phyloP scores from a whole-genome alignment of 2,329 filamentous ascomycete genomes.

The Helicocarpus griseus region DNA sequence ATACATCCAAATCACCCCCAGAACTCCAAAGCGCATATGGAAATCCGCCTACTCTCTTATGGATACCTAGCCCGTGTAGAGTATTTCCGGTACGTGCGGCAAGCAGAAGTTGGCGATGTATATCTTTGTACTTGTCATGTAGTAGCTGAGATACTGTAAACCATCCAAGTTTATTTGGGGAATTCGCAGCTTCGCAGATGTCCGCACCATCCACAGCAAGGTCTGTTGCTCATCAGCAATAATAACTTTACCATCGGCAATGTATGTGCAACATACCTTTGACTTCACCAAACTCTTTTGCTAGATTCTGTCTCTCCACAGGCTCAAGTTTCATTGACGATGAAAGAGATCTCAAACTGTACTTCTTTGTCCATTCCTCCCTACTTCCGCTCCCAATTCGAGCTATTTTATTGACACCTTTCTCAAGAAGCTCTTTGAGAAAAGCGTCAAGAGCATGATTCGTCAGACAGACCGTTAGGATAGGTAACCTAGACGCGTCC shows the following conservation, averaged over 20 bases:
- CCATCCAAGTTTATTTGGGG: constrained; percentile 6
- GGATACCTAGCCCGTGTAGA: not conserved
- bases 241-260: not conserved
- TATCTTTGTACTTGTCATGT: constrained; percentile 1
- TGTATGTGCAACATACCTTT: constrained; percentile 1
- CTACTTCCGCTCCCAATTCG: constrained; percentile 22
- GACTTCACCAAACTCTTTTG: not conserved
- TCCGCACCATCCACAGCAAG: constrained; percentile 5
- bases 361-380: constrained; percentile 14
- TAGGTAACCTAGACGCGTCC: constrained; percentile 14
- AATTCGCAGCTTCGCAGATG: constrained; percentile 6
- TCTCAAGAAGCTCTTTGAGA: constrained; percentile 16
- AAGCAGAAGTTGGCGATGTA: constrained; percentile 5
- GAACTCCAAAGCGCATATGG: constrained; percentile 7
- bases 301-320: not conserved
- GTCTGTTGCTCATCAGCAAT: not conserved
- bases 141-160: constrained; percentile 5
- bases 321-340: constrained; percentile 8
- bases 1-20: constrained; percentile 1
- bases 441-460: constrained; percentile 26
- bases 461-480: constrained; percentile 23
- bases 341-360: constrained; percentile 10
- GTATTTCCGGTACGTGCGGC: not conserved
- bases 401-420: constrained; percentile 18
- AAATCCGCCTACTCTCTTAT: constrained; percentile 2